Evolutionary conservation across 2,329 filamentous ascomycete species (phyloP).

Genomic region (Dactylellina parvicollis): DNA sequence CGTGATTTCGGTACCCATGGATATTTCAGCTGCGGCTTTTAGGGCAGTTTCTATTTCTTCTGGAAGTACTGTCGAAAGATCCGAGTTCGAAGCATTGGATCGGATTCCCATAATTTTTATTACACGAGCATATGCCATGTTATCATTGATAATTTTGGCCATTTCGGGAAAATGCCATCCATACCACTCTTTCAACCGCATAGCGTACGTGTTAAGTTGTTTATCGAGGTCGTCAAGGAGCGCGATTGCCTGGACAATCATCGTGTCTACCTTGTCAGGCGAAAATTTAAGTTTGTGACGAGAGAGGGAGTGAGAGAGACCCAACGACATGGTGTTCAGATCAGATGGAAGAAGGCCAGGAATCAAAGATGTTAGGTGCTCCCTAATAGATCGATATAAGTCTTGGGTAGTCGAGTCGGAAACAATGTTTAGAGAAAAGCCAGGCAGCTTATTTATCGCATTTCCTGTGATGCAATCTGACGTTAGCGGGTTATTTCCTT

Average conservation of each 20-base stretch:
- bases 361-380: conserved; percentile 88
- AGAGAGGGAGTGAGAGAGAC: conserved; percentile 95
- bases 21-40: conserved; percentile 93
- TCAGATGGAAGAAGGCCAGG: conserved; percentile 85
- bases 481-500: not conserved
- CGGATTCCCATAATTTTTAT: conserved; percentile 91
- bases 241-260: conserved; percentile 97
- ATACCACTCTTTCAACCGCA: conserved; percentile 99
- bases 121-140: conserved; percentile 89
- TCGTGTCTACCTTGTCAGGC: conserved; percentile 97
- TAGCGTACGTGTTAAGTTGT: conserved; percentile 97
- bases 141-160: conserved; percentile 96
- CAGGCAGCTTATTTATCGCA: conserved; percentile 89
- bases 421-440: conserved; percentile 77
- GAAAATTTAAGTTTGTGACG: conserved; percentile 99
- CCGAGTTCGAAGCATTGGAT: conserved; percentile 76
- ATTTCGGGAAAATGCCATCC: conserved; percentile 99
- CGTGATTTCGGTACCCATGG: conserved; percentile 98
- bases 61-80: conserved; percentile 89
- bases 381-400: conserved; percentile 91
- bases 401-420: conserved; percentile 85
- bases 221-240: conserved; percentile 97
- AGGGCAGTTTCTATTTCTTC: conserved; percentile 93
- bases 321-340: conserved; percentile 91
- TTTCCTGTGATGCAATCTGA: conserved; percentile 66